Percentiles rank a stretch among this genome's conserved stretches.
Evolutionary conservation across 2,329 filamentous ascomycete genomes (phyloP).

Genomic region (Didymella glomerata): DNA sequence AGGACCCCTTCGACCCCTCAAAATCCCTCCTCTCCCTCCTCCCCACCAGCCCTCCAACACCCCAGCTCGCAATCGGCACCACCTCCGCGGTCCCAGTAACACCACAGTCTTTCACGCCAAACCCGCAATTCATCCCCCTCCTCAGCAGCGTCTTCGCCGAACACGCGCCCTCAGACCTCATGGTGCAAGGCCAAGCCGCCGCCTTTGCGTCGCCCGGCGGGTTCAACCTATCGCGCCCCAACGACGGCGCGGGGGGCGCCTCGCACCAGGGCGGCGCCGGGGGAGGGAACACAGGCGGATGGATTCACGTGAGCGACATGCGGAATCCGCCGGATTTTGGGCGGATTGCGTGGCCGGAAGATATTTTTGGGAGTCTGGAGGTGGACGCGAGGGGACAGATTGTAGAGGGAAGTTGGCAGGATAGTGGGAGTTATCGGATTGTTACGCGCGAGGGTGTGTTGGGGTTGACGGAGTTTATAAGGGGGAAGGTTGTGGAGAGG

Average conservation of each 20-base stretch:
- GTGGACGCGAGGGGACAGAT: constrained; percentile 67
- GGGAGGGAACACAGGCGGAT: constrained; percentile 66
- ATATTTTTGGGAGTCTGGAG: constrained; percentile 72
- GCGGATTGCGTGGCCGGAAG: constrained; percentile 70
- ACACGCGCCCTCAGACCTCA: constrained; percentile 64
- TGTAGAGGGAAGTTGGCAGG: constrained; percentile 66
- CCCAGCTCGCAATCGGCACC: constrained; percentile 63
- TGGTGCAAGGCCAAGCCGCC: constrained; percentile 65
- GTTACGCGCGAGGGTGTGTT: constrained; percentile 67
- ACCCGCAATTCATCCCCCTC: constrained; percentile 64
- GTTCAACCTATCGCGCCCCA: constrained; percentile 56
- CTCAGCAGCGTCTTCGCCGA: constrained; percentile 64
- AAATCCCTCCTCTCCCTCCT: constrained; percentile 65
- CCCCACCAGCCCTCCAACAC: constrained; percentile 62
- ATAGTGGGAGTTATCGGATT: constrained; percentile 68
- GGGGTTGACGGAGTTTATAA: constrained; percentile 36
- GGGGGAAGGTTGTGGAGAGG: constrained; percentile 33
- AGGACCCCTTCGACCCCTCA: constrained; percentile 51
- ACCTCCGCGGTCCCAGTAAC: constrained; percentile 64
- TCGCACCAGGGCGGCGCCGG: constrained; percentile 67
- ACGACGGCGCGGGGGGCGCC: constrained; percentile 63
- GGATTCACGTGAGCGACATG: constrained; percentile 69
- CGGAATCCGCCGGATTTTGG: constrained; percentile 70
- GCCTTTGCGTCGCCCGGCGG: constrained; percentile 68
- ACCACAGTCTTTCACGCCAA: constrained; percentile 64